These are phyloP conservation scores for Populus davidiana DNA, from an alignment of 345 rosid genomes.

Conservation along the genomic window DNA sequence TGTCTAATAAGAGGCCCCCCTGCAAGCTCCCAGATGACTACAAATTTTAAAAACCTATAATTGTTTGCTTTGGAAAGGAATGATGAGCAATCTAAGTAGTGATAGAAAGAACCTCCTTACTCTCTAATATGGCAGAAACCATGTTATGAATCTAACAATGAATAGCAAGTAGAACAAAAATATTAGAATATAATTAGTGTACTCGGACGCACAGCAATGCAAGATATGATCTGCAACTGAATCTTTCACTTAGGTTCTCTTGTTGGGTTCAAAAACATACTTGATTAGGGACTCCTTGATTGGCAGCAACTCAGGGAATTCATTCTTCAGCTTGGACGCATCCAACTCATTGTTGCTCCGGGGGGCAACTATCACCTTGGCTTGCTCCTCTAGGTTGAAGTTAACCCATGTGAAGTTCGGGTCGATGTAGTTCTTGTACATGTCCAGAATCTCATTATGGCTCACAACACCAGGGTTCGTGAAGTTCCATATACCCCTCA, in stretches of 20 bases:
- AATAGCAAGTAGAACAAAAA: background rate
- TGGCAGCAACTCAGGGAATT: conserved; percentile 63
- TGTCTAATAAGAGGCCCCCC: background rate
- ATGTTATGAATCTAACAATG: conserved; percentile 1
- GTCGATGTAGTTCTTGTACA: conserved; percentile 68
- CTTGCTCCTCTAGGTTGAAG: conserved; percentile 66
- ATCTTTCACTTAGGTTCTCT: conserved; percentile 32
- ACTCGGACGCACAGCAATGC: background rate
- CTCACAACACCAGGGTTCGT: conserved; percentile 78
- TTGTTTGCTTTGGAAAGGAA: background rate
- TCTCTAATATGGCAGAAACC: background rate
- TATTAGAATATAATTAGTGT: background rate
- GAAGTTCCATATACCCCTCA: conserved; percentile 75
- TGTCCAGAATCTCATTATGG: conserved; percentile 71
- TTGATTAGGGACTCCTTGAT: conserved; percentile 69
- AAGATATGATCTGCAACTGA: background rate
- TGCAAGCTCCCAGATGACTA: background rate
- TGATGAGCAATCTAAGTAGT: background rate
- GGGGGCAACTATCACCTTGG: conserved; percentile 69
- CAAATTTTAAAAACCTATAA: background rate
- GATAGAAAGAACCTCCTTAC: background rate
- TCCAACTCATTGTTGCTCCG: conserved; percentile 82
- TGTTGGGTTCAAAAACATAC: conserved; percentile 72
- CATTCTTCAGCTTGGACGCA: conserved; percentile 61
- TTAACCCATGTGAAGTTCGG: conserved; percentile 58